Evolutionary conservation across 2,329 filamentous ascomycete genomes (phyloP).

Genomic region (Colletotrichum tofieldiae): DNA sequence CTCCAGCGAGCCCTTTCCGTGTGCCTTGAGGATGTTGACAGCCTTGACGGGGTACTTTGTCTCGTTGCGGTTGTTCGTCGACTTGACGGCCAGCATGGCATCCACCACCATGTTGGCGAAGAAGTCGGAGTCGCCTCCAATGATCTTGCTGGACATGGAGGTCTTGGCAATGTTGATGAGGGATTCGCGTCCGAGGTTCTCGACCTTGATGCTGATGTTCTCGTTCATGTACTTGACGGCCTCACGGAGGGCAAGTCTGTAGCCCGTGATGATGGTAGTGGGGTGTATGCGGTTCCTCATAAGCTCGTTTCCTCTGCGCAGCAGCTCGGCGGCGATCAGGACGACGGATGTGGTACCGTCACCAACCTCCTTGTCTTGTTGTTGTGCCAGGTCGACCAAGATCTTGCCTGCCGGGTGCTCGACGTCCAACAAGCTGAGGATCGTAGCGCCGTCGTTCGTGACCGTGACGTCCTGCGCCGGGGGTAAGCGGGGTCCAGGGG

Average conservation of each 20-base stretch:
- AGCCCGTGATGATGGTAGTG: slow-evolving; percentile 98
- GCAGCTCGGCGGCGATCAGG: slow-evolving; percentile 94
- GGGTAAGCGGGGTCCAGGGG: slow-evolving; percentile 46
- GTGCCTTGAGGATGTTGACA: slow-evolving; percentile 98
- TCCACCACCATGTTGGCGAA: slow-evolving; percentile 98
- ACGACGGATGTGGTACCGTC: slow-evolving; percentile 99
- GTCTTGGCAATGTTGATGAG: slow-evolving; percentile 97
- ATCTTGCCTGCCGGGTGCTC: slow-evolving; percentile 99
- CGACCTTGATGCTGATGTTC: slow-evolving; percentile 96
- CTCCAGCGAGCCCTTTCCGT: slow-evolving; percentile 92
- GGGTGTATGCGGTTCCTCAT: slow-evolving; percentile 99
- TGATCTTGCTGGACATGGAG: slow-evolving; percentile 99
- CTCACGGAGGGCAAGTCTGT: slow-evolving; percentile 94
- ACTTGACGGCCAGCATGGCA: slow-evolving; percentile 95
- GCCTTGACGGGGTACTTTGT: slow-evolving; percentile 98
- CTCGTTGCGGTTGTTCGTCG: slow-evolving; percentile 91
- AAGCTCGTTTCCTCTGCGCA: slow-evolving; percentile 94
- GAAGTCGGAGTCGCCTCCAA: slow-evolving; percentile 95
- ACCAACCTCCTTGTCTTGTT: slow-evolving; percentile 99
- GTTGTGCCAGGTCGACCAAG: slow-evolving; percentile 95
- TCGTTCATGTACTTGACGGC: slow-evolving; percentile 99
- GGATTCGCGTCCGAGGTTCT: slow-evolving; percentile 90
- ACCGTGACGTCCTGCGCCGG: slow-evolving; percentile 88
- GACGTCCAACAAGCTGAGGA: slow-evolving; percentile 94
- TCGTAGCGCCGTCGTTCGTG: slow-evolving; percentile 98